A percentile compares a stretch with the other conserved stretches of the same genome.
These are phyloP conservation scores for Reutealis trisperma DNA, from an alignment of 345 rosid species.

Conservation along the genomic window DNA sequence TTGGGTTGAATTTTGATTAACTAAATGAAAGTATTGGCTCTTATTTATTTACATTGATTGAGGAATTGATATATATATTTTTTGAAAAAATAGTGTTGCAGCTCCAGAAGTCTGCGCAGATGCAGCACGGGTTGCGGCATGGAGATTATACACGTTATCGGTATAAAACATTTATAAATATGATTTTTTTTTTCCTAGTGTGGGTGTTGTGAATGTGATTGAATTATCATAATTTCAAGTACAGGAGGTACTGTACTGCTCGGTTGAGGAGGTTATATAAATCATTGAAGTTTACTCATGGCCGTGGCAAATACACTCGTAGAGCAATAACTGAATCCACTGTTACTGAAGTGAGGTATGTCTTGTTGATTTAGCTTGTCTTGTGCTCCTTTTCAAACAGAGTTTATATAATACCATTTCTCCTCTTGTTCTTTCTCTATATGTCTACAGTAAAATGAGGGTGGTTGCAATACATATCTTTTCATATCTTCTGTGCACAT, in stretches of 20 bases:
- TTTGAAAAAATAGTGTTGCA: slow-evolving; percentile 59
- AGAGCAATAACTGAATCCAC: slow-evolving; percentile 72
- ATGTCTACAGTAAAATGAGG: not conserved
- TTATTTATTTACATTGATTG: not conserved
- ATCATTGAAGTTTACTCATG: slow-evolving; percentile 94
- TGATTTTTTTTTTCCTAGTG: not conserved
- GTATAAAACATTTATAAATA: slow-evolving; percentile 31
- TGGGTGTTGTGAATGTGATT: not conserved
- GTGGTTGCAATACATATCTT: not conserved
- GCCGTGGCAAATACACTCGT: slow-evolving; percentile 80
- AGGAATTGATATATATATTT: too few species aligned
- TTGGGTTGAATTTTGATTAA: not conserved
- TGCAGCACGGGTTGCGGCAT: slow-evolving; percentile 98
- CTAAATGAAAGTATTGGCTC: not conserved
- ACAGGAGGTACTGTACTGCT: slow-evolving; percentile 96
- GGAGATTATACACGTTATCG: slow-evolving; percentile 92
- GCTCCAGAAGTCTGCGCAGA: slow-evolving; percentile 85
- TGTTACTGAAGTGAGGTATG: slow-evolving; percentile 91
- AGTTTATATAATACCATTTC: not conserved
- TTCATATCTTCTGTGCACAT: not conserved
- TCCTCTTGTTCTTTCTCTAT: not conserved
- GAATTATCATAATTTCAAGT: slow-evolving; percentile 11
- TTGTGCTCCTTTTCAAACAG: not conserved
- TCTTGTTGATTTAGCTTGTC: not conserved
- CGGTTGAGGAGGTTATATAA: slow-evolving; percentile 90